Base-by-base conservation (phyloP, 2,329 filamentous ascomycete species). In the Cordyceps farinosa region DNA sequence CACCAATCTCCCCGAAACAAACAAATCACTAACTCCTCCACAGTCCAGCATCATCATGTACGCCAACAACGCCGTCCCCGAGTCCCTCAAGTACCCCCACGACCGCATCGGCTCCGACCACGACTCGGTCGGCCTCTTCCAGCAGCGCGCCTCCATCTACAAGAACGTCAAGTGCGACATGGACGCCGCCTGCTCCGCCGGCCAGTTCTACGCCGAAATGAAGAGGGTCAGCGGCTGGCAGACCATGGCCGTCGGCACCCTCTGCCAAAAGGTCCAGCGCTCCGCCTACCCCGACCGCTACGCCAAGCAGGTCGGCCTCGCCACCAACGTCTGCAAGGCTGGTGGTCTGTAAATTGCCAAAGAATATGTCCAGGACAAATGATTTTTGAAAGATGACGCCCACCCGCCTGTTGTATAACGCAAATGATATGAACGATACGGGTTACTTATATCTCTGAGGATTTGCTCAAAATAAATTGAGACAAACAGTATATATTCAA, bases 211-310 rank as follows among this genome's bases (percentile, higher is more conserved):
- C 60, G 17, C 5, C 11, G 65, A 62, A 30, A 69, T 70, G 67
- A 66, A 66, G 62, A 11, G 11, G 2, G 57, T 70, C 60, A 65
- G 54, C 13, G 66, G 65, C 27, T 69, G 68, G 68, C n/a, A 68
- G 65, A 66, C 40, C 17, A 66, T 69, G 62, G 54, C 64, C 40
- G 64, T 67, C 17, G 67, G 65, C 45, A 62, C 55, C n/a, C 67
- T 70, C 30, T 69, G 67, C 68, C 68, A 70, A 50, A 65, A 55
- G 61, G 67, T 70, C 32, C 68, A 70, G 67, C 47, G 64, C 44
- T 70, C 68, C n/a, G 65, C 53, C 10, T 64, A 61, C n/a, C 68
- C 67, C 13, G 64, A 65, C 42, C 57, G 62, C 51, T 70, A 69
- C 29, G 45, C 45, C 22, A 65, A 65, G 66, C 51, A 66, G 17